Evolutionary conservation across 2,329 filamentous ascomycete species (phyloP).

Genomic region (Microdochium nivale): DNA sequence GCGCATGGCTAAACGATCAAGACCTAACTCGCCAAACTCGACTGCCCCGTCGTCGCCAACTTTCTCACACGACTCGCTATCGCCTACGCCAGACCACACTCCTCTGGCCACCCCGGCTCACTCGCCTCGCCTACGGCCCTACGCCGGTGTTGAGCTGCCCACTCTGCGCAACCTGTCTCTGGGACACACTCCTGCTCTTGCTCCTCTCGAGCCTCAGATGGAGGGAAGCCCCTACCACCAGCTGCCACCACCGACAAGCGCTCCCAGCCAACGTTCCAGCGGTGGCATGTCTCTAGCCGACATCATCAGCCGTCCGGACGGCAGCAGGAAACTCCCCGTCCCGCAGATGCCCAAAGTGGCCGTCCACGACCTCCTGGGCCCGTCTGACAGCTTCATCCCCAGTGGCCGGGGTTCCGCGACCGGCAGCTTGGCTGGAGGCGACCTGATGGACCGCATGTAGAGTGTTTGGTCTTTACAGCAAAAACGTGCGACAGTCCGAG

Average conservation of each 20-base stretch:
- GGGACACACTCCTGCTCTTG: constrained; percentile 46
- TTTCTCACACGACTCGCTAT: constrained; percentile 91
- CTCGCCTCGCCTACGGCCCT: constrained; percentile 80
- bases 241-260: constrained; percentile 45
- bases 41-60: constrained; percentile 94
- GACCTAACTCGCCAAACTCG: constrained; percentile 89
- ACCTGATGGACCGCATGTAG: constrained; percentile 50
- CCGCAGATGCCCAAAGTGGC: constrained; percentile 86
- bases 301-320: constrained; percentile 85
- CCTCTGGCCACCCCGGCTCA: constrained; percentile 94
- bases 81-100: constrained; percentile 95
- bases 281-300: constrained; percentile 78
- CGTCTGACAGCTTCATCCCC: constrained; percentile 53
- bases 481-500: constrained; percentile 4
- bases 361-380: constrained; percentile 73
- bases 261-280: constrained; percentile 37
- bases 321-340: constrained; percentile 80
- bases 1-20: constrained; percentile 75
- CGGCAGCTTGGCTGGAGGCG: constrained; percentile 68
- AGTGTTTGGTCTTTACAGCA: constrained; percentile 1
- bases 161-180: constrained; percentile 63
- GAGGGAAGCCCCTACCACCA: constrained; percentile 33
- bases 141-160: constrained; percentile 73
- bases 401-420: constrained; percentile 71
- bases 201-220: constrained; percentile 49